Evolutionary conservation across 1,284 basidiomycete genomes (phyloP).

Genomic region (Microbotryum scabiosae): DNA sequence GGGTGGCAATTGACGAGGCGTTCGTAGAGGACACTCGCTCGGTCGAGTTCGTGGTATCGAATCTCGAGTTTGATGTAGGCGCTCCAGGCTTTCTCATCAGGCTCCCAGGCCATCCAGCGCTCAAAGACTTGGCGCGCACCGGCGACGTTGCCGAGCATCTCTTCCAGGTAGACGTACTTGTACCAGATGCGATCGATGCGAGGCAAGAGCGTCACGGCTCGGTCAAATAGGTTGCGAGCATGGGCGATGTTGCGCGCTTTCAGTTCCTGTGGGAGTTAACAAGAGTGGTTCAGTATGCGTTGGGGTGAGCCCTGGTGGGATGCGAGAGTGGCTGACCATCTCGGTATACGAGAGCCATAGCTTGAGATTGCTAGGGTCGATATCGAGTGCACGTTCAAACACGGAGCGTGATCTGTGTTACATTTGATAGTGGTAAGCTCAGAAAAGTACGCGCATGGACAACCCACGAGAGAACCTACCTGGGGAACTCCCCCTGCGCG

Average conservation of each 20-base stretch:
- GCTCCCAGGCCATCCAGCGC: conserved; percentile 99
- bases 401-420: conserved; percentile 61
- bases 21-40: conserved; percentile 88
- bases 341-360: conserved; percentile 97
- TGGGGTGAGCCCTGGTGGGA: neutral
- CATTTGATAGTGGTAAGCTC: too few species aligned
- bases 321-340: conserved; percentile 47
- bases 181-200: conserved; percentile 59
- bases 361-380: conserved; percentile 78
- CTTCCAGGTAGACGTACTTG: conserved; percentile 76
- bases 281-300: neutral
- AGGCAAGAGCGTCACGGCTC: conserved; percentile 89
- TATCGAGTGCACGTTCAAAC: conserved; percentile 92
- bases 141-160: conserved; percentile 88
- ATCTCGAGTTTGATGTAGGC: conserved; percentile 96
- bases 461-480: conserved; percentile 36
- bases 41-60: conserved; percentile 82
- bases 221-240: conserved; percentile 91
- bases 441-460: neutral
- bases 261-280: conserved; percentile 52
- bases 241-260: conserved; percentile 96
- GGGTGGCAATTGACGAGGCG: conserved; percentile 88
- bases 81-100: conserved; percentile 98
- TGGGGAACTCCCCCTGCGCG: conserved; percentile 90
- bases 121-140: conserved; percentile 97